These are phyloP conservation scores for Polytolypa hystricis DNA, from an alignment of 2,329 filamentous ascomycete species.

Conservation along the genomic window DNA sequence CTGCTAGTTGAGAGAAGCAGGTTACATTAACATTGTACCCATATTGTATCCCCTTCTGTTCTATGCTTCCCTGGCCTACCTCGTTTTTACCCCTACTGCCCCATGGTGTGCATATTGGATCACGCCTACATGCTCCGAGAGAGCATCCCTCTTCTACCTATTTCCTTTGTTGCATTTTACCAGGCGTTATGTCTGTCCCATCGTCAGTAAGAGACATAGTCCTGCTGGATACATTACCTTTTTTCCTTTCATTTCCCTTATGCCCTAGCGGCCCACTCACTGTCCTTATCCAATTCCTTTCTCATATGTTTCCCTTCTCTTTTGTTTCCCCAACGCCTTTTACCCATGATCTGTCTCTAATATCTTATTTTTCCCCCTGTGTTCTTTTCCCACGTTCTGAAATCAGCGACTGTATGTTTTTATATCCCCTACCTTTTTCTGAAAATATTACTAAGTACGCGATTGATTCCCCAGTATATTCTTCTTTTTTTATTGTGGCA, in stretches of 20 bases:
- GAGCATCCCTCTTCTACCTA: slow-evolving; percentile 9
- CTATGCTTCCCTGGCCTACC: background rate
- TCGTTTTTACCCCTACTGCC: slow-evolving; percentile 4
- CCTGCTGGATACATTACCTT: slow-evolving; percentile 4
- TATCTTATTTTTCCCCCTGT: background rate
- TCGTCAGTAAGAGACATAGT: slow-evolving; percentile 1
- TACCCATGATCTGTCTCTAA: background rate
- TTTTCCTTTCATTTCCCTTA: background rate
- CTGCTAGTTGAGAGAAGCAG: too few relatives aligned
- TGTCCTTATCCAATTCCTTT: slow-evolving; percentile 4
- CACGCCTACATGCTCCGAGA: slow-evolving; percentile 11
- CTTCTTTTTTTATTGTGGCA: slow-evolving; percentile 1
- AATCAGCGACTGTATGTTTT: slow-evolving; percentile 8
- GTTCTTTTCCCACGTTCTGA: background rate
- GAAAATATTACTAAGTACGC: slow-evolving; percentile 5
- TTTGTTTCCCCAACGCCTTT: slow-evolving; percentile 7
- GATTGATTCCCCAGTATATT: slow-evolving; percentile 2
- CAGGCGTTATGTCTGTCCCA: slow-evolving; percentile 10
- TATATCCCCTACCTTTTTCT: slow-evolving; percentile 14
- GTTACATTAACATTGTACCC: too few relatives aligned
- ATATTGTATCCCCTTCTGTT: background rate
- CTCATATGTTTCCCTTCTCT: slow-evolving; percentile 12
- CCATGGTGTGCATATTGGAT: too few relatives aligned
- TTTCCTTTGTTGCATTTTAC: slow-evolving; percentile 13
- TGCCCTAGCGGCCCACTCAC: slow-evolving; percentile 4